These are phyloP conservation scores for Dothideomycetes sp. DNA, from an alignment of 2,329 filamentous ascomycete genomes.

Conservation along the genomic window DNA sequence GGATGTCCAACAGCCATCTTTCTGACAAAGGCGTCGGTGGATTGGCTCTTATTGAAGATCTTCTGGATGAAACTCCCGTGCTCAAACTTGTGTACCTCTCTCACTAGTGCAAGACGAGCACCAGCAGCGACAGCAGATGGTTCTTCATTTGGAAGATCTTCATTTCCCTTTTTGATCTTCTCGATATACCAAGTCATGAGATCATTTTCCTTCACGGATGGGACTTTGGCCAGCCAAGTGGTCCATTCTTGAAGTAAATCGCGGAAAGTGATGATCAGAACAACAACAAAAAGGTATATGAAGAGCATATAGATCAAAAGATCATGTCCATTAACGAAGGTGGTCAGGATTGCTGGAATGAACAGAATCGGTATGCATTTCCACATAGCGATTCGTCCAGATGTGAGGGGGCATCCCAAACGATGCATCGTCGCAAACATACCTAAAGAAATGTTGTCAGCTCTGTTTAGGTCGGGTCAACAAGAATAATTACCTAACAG, in stretches of 20 bases:
- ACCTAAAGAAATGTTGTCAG: neutral
- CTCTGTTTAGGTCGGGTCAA: too few species aligned
- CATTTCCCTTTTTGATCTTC: slow-evolving; percentile 20
- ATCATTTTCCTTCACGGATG: slow-evolving; percentile 41
- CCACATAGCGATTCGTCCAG: slow-evolving; percentile 49
- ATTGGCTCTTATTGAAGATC: slow-evolving; percentile 26
- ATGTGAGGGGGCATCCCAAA: slow-evolving; percentile 22
- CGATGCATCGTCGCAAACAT: slow-evolving; percentile 17
- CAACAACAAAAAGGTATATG: slow-evolving; percentile 43
- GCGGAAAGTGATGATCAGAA: slow-evolving; percentile 46
- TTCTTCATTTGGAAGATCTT: slow-evolving; percentile 25
- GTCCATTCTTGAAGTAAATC: slow-evolving; percentile 49
- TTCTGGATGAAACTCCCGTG: slow-evolving; percentile 29
- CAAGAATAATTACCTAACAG: slow-evolving; percentile 30
- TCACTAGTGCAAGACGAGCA: slow-evolving; percentile 38
- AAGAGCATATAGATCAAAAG: slow-evolving; percentile 48
- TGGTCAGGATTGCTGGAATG: slow-evolving; percentile 48
- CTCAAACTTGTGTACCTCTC: slow-evolving; percentile 38
- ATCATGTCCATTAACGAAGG: slow-evolving; percentile 44
- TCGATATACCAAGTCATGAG: slow-evolving; percentile 42
- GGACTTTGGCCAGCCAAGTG: slow-evolving; percentile 46
- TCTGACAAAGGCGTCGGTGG: slow-evolving; percentile 38
- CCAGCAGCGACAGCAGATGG: slow-evolving; percentile 40
- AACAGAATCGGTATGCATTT: slow-evolving; percentile 47
- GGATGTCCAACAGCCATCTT: slow-evolving; percentile 44